These are phyloP conservation scores for Blastocystis sp. DNA, from an alignment of 352 stramenopile species.

Conservation along the genomic window DNA sequence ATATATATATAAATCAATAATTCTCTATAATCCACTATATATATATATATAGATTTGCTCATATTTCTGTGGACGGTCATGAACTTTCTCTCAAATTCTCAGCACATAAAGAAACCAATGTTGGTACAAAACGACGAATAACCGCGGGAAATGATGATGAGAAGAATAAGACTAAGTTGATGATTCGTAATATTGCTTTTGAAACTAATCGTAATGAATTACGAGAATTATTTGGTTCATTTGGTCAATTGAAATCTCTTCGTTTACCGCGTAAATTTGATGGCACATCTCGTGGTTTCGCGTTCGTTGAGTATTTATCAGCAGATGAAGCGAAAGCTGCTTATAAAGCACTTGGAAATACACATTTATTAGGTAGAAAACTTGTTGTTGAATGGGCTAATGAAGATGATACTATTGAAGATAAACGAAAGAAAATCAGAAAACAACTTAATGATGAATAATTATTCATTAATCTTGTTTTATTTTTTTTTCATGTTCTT, in stretches of 20 bases:
- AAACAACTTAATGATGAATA: too few relatives aligned
- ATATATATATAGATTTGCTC: slow-evolving; percentile 35
- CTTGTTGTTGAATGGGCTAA: slow-evolving; percentile 90
- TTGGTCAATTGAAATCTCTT: slow-evolving; percentile 84
- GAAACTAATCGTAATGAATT: slow-evolving; percentile 84
- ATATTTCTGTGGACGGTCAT: slow-evolving; percentile 74
- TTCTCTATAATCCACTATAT: neutral
- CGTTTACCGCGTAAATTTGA: slow-evolving; percentile 96
- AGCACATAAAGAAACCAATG: slow-evolving; percentile 41
- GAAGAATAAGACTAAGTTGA: slow-evolving; percentile 70
- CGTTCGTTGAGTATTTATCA: slow-evolving; percentile 90
- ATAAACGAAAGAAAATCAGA: slow-evolving; percentile 59
- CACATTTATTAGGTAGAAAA: slow-evolving; percentile 91
- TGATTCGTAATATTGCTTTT: slow-evolving; percentile 93
- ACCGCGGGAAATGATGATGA: slow-evolving; percentile 42
- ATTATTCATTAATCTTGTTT: too few relatives aligned
- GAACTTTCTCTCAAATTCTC: slow-evolving; percentile 75
- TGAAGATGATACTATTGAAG: slow-evolving; percentile 61
- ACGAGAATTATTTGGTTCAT: slow-evolving; percentile 78
- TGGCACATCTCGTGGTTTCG: slow-evolving; percentile 82
- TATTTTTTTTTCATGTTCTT: too few relatives aligned
- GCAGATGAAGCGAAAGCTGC: slow-evolving; percentile 74
- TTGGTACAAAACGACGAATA: slow-evolving; percentile 46
- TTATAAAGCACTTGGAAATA: slow-evolving; percentile 69
- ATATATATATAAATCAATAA: neutral